phyloP scores from a whole-genome alignment of 1,284 basidiomycete genomes.

The Trametes sp. region DNA sequence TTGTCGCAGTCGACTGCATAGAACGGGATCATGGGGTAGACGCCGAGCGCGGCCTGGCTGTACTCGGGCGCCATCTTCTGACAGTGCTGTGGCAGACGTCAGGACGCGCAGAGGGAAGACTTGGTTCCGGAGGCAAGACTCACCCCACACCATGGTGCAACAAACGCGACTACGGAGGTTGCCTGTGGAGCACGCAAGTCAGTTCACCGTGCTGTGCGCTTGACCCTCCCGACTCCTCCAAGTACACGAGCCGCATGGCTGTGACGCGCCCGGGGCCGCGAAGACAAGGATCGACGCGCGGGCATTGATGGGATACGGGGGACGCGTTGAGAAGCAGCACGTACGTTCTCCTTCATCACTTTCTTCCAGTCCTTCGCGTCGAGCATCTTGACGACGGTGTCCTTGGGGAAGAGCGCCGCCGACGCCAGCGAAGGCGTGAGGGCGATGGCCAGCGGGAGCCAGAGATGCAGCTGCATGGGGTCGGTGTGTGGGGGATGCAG shows the following conservation, averaged over 20 bases:
- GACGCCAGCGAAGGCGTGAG: constrained; percentile 61
- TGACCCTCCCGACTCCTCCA: too few relatives aligned
- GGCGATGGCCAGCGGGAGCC: constrained; percentile 43
- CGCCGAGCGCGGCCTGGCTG: constrained; percentile 79
- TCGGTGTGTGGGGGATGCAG: constrained; percentile 3
- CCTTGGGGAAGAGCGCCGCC: constrained; percentile 77
- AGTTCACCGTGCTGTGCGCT: constrained; percentile 2
- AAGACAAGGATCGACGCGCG: not conserved
- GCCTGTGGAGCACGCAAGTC: constrained; percentile 49
- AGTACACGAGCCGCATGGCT: too few relatives aligned
- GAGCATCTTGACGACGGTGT: constrained; percentile 77
- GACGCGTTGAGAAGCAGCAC: constrained; percentile 39
- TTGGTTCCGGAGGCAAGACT: constrained; percentile 42
- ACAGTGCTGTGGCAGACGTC: constrained; percentile 70
- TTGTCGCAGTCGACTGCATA: constrained; percentile 94
- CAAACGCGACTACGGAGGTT: constrained; percentile 85
- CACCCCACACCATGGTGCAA: constrained; percentile 91
- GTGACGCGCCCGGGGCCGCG: not conserved
- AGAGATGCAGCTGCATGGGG: constrained; percentile 40
- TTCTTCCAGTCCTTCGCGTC: constrained; percentile 78
- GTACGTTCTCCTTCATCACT: constrained; percentile 79
- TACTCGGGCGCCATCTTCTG: constrained; percentile 88
- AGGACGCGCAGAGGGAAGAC: not conserved
- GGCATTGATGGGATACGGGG: not conserved
- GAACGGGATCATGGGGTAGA: constrained; percentile 85